Evolutionary conservation across 2,329 filamentous ascomycete species (phyloP).

Genomic region (Blumeria graminis): DNA sequence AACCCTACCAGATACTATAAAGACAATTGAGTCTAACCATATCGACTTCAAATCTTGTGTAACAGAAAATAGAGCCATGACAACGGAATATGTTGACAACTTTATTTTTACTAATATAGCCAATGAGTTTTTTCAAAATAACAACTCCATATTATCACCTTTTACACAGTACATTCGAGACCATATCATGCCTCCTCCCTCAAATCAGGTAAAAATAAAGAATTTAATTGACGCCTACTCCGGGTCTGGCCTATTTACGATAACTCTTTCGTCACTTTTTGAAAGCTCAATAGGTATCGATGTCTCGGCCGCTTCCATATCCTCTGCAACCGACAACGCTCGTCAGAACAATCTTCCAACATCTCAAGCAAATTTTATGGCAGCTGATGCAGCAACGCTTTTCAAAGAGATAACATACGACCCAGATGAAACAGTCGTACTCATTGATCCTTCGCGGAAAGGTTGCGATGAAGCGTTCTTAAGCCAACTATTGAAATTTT

Average conservation of each 20-base stretch:
- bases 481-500: conserved; percentile 52
- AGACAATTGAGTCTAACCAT: conserved; percentile 22
- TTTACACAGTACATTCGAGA: conserved; percentile 77
- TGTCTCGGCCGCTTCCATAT: conserved; percentile 57
- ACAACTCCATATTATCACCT: conserved; percentile 79
- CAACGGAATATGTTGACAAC: conserved; percentile 63
- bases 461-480: conserved; percentile 78
- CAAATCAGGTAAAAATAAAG: conserved; percentile 27
- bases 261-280: conserved; percentile 71
- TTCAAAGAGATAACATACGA: conserved; percentile 57
- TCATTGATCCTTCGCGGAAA: conserved; percentile 90
- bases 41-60: conserved; percentile 71
- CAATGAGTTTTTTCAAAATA: conserved; percentile 96
- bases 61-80: conserved; percentile 59
- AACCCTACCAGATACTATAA: conserved; percentile 11
- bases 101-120: conserved; percentile 79
- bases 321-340: conserved; percentile 58
- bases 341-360: conserved; percentile 43
- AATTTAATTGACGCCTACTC: conserved; percentile 96
- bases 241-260: conserved; percentile 88
- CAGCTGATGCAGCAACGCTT: conserved; percentile 63
- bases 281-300: conserved; percentile 74
- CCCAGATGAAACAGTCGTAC: conserved; percentile 65
- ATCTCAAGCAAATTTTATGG: conserved; percentile 58
- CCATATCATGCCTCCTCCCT: conserved; percentile 37